These are phyloP conservation scores for Racocetra persica DNA, from an alignment of 371 early-diverging fungal genomes.

Conservation along the genomic window DNA sequence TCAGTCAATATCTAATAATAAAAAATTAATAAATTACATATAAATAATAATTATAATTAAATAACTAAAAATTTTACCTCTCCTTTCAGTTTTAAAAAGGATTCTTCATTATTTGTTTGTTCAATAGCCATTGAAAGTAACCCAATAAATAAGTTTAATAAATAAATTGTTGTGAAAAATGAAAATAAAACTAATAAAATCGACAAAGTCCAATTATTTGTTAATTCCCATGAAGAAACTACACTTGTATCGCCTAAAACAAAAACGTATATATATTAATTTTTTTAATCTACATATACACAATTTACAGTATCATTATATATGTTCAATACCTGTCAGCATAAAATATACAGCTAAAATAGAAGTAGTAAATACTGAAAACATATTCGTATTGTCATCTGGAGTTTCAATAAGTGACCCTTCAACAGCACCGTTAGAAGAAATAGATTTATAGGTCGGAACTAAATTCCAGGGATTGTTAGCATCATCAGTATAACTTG, in stretches of 20 bases:
- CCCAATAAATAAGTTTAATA: not conserved
- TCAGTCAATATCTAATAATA: no score
- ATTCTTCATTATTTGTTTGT: not conserved
- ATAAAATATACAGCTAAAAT: not conserved
- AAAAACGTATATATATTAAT: not conserved
- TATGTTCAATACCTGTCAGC: not conserved
- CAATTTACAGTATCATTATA: no score
- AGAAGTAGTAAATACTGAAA: not conserved
- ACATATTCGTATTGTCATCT: not conserved
- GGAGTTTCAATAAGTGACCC: not conserved
- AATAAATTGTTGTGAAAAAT: slow-evolving; percentile 18
- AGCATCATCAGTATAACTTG: not conserved
- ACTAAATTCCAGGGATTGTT: slow-evolving; percentile 33
- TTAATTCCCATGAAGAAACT: not conserved
- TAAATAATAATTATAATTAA: no score
- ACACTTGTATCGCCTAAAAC: not conserved
- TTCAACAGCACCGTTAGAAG: not conserved
- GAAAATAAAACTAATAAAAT: not conserved
- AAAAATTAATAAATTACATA: no score
- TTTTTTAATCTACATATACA: no score
- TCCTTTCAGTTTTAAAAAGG: not conserved
- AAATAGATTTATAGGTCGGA: not conserved
- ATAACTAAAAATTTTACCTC: not conserved
- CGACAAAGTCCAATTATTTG: not conserved
- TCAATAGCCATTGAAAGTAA: slow-evolving; percentile 6